A percentile compares a stretch with the other conserved stretches of the same genome.
Conservation (phyloP, 2,329 filamentous ascomycete species). For the Stemphylium lycopersici region DNA sequence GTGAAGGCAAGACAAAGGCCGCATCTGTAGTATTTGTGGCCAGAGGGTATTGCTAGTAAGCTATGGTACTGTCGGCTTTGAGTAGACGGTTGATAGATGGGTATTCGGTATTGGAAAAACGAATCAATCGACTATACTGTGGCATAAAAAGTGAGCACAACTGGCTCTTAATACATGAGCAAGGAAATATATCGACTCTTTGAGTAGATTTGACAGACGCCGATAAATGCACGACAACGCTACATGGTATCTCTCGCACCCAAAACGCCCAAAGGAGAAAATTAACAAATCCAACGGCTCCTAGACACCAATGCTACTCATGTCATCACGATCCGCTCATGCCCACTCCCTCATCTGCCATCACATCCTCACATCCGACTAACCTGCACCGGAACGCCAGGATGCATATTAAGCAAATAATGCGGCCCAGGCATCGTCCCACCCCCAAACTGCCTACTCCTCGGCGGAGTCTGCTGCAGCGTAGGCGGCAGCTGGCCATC, state of each 20-base stretch:
- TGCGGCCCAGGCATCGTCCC: slow-evolving; percentile 46
- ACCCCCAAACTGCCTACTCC: slow-evolving; percentile 28
- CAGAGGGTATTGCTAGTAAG: too few species aligned
- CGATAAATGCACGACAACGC: not conserved
- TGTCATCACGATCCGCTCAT: not conserved
- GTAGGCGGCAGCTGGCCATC: slow-evolving; percentile 10
- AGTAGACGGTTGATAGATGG: too few species aligned
- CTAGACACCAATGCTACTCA: slow-evolving; percentile 7
- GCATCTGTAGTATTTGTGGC: too few species aligned
- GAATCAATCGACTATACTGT: too few species aligned
- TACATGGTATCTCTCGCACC: slow-evolving; percentile 8
- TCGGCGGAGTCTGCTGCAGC: slow-evolving; percentile 6
- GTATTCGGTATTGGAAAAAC: too few species aligned
- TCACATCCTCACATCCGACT: slow-evolving; percentile 6
- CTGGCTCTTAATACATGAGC: too few species aligned
- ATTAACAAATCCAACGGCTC: not conserved
- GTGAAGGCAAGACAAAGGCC: too few species aligned
- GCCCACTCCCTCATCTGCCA: not conserved
- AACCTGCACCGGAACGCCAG: slow-evolving; percentile 43
- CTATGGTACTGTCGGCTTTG: too few species aligned
- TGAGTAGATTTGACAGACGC: not conserved
- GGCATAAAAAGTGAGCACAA: too few species aligned
- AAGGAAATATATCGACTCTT: too few species aligned
- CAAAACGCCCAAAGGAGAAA: too few species aligned
- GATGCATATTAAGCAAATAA: slow-evolving; percentile 49